Evolutionary conservation across 768 basidiomycete genomes (phyloP), one percentile per base, ranked within the genome.

Genomic region (Hydnomerulius pinastri): DNA sequence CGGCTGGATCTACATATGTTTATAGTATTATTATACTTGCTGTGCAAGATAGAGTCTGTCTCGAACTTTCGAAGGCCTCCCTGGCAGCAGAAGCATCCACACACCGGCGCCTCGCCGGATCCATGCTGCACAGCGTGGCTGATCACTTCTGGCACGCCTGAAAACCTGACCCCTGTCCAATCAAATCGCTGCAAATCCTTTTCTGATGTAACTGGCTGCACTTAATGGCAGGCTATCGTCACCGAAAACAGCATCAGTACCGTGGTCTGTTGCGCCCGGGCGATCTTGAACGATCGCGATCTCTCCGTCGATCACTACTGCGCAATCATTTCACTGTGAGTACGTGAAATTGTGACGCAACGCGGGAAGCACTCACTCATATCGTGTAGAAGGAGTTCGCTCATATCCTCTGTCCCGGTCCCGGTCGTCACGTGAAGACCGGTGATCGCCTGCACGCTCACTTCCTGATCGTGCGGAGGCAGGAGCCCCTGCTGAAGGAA

Each of bases 331-430:
- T 44, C 46, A 36, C 41, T 9, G 47, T 67, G 25, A 62, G 38
- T 17, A 43, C 36, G 25, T 13, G 43, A 39, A 59, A 24, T 46
- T n/a, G 32, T 45, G 51, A 56, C 62, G 57, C 56, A 63, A 50
- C 60, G 50, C 36, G 3, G 50, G 51, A 28, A 4, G n/a, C 43
- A 77, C 85, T 79, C 58, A 87, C 84, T 90, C 86, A 62, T 89
- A 86, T 53, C 90, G 84, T 48, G 84, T 80, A 46, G 79, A 75
- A 56, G 77, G 71, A 69, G 86, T 81, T 61, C 86, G 75, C 58
- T 91, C 87, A 59, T 83, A 85, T 20, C 81, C 82, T 59, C 86
- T 76, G 59, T 85, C 85, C 32, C 85, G 80, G 61, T 88, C 83
- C 54, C 84, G 77, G 49, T 73, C 82, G 45, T 85, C 83, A 60